phyloP scores from a whole-genome alignment of 2,329 filamentous ascomycete genomes.

The Huntiella abstrusa region DNA sequence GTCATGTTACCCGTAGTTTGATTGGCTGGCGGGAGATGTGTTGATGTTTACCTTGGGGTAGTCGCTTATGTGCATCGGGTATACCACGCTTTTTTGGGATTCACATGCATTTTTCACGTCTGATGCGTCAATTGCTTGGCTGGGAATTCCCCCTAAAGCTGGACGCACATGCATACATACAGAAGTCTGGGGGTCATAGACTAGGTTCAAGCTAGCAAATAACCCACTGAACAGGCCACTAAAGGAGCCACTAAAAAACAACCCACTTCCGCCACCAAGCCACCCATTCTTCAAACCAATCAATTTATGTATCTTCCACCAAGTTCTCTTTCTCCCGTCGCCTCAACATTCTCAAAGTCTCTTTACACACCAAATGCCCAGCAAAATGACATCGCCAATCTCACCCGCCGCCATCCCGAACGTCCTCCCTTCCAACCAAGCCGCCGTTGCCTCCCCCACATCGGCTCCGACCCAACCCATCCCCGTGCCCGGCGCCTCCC shows the following conservation, averaged over 20 bases:
- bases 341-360: too few species aligned
- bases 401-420: conserved; percentile 28
- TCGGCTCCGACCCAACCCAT: conserved; percentile 16
- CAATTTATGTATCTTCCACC: neutral
- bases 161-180: too few species aligned
- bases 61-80: neutral
- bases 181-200: too few species aligned
- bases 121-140: too few species aligned
- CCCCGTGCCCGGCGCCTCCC: conserved; percentile 17
- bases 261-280: neutral
- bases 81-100: too few species aligned
- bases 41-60: too few species aligned
- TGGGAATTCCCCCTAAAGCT: too few species aligned
- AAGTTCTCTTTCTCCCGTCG: too few species aligned
- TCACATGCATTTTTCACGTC: too few species aligned
- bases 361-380: conserved; percentile 11
- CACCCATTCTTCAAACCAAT: neutral
- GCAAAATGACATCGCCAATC: conserved; percentile 2
- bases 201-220: too few species aligned
- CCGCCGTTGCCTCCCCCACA: conserved; percentile 21
- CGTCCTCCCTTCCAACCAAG: conserved; percentile 38
- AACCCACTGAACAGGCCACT: neutral
- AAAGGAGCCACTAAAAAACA: neutral
- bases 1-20: too few species aligned
- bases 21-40: too few species aligned